A percentile compares a stretch with the other conserved stretches of the same genome.
These are phyloP conservation scores for Saitozyma podzolica DNA, from an alignment of 768 basidiomycete genomes.

Conservation along the genomic window DNA sequence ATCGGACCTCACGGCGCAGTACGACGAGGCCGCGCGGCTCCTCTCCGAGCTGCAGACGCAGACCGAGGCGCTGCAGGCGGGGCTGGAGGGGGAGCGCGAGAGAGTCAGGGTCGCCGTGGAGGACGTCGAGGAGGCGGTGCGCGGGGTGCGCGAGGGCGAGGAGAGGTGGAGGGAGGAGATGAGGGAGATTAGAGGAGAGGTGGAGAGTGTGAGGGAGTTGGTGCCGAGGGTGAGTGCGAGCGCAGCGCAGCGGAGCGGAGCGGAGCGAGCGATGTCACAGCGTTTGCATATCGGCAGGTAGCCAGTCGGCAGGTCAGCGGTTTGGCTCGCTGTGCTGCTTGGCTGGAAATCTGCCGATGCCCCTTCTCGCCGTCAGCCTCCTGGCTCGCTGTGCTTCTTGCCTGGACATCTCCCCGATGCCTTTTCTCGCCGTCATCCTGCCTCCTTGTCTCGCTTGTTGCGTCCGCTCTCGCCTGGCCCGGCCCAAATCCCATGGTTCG, in stretches of 20 bases:
- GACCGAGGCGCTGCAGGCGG: slow-evolving; percentile 33
- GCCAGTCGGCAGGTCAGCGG: too few species aligned
- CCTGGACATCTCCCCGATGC: too few species aligned
- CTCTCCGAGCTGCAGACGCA: slow-evolving; percentile 54
- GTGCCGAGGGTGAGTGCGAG: slow-evolving; percentile 72
- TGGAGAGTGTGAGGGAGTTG: slow-evolving; percentile 86
- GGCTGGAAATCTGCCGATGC: too few species aligned
- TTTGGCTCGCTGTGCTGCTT: too few species aligned
- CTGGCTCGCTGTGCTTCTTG: too few species aligned
- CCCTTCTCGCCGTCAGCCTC: too few species aligned
- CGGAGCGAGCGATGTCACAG: too few species aligned
- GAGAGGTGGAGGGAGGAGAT: slow-evolving; percentile 79
- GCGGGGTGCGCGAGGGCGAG: slow-evolving; percentile 62
- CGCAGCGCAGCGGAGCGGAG: too few species aligned
- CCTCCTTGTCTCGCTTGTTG: background rate
- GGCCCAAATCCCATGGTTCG: too few species aligned
- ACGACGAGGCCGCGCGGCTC: slow-evolving; percentile 56
- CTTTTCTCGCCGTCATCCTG: slow-evolving; percentile 1
- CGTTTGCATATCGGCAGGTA: too few species aligned
- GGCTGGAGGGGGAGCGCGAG: slow-evolving; percentile 40
- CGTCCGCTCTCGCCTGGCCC: slow-evolving; percentile 8
- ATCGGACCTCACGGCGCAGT: slow-evolving; percentile 79
- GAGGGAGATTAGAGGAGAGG: slow-evolving; percentile 85
- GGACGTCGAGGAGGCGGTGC: slow-evolving; percentile 45
- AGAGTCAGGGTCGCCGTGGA: slow-evolving; percentile 31